Evolutionary conservation across 2,329 filamentous ascomycete species (phyloP).

Genomic region (Dothidotthia symphoricarpi): DNA sequence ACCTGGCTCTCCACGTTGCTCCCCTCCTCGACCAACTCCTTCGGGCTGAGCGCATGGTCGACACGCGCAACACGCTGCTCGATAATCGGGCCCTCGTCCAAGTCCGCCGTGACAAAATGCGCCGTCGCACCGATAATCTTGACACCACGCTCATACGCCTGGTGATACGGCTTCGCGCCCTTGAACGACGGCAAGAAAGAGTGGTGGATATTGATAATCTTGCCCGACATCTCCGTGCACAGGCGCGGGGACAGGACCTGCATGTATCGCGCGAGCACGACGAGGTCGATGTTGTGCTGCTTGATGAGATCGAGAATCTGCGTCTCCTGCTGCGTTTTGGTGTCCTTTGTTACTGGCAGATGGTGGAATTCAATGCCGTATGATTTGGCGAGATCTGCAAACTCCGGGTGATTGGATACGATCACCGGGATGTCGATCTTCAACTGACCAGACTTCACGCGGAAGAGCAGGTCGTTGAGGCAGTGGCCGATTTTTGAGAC

Average conservation of each 20-base stretch:
- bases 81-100: constrained; percentile 85
- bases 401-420: constrained; percentile 80
- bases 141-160: constrained; percentile 80
- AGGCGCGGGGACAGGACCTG: constrained; percentile 75
- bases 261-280: constrained; percentile 84
- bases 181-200: constrained; percentile 85
- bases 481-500: constrained; percentile 87
- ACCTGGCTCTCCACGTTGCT: constrained; percentile 84
- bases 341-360: constrained; percentile 75
- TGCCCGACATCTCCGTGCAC: constrained; percentile 75
- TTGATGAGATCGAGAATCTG: constrained; percentile 69
- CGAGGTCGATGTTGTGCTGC: constrained; percentile 69
- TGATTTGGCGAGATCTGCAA: constrained; percentile 63
- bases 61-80: constrained; percentile 78
- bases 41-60: constrained; percentile 72
- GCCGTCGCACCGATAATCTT: constrained; percentile 87
- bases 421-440: constrained; percentile 74
- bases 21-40: constrained; percentile 74
- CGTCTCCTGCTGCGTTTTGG: constrained; percentile 70
- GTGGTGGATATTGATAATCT: constrained; percentile 92
- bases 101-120: constrained; percentile 80
- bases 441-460: constrained; percentile 70
- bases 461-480: constrained; percentile 79
- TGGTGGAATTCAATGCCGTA: constrained; percentile 80
- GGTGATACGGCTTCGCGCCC: constrained; percentile 84